These are phyloP conservation scores for Cucumis hystrix DNA, from an alignment of 306 rosid genomes.

Conservation along the genomic window DNA sequence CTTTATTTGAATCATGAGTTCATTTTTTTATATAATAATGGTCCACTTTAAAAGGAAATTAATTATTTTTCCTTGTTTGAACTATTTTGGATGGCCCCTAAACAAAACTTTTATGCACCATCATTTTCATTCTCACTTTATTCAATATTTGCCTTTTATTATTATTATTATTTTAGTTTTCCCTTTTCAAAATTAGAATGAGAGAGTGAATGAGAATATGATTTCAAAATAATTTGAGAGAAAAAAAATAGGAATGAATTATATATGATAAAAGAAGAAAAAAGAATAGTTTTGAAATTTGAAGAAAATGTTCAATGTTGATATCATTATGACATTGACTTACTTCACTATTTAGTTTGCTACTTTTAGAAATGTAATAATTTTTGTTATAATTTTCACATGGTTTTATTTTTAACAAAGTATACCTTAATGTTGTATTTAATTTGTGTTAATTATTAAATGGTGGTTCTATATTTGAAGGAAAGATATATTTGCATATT, in stretches of 20 bases:
- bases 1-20: not conserved
- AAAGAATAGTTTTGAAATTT: not conserved
- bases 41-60: conserved; percentile 2
- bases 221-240: not conserved
- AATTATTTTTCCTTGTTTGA: not conserved
- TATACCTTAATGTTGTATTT: no score
- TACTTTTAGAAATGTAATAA: not conserved
- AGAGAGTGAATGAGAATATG: not conserved
- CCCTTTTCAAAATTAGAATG: not conserved
- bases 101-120: not conserved
- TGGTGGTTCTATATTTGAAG: no score
- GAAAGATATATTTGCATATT: no score
- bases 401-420: no score
- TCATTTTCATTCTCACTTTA: conserved; percentile 1
- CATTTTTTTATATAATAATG: not conserved
- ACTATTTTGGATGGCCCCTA: not conserved
- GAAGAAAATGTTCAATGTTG: not conserved
- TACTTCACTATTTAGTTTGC: not conserved
- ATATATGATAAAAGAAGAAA: not conserved
- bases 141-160: not conserved
- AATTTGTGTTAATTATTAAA: no score
- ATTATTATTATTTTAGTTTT: not conserved
- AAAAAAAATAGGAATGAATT: not conserved
- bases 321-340: not conserved
- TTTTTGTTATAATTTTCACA: no score